A percentile compares a stretch with the other conserved stretches of the same genome.
These are phyloP conservation scores for Chlorella sp. DNA, from an alignment of 139 green algal species.

Conservation along the genomic window DNA sequence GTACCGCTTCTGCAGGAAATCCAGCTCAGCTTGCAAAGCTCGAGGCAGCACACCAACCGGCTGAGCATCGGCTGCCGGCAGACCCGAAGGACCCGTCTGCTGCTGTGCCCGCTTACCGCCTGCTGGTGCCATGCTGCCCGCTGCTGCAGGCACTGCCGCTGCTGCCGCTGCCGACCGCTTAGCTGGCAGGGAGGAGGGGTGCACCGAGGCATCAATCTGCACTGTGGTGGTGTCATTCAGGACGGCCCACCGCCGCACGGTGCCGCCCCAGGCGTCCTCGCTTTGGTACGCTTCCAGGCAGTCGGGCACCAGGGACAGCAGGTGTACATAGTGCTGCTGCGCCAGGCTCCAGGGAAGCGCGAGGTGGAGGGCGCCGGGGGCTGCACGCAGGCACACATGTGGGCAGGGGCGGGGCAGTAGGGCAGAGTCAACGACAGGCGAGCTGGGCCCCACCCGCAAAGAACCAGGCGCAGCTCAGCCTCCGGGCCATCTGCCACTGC, in stretches of 20 bases:
- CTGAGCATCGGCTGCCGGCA: background rate
- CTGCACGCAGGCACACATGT: background rate
- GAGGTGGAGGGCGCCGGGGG: background rate
- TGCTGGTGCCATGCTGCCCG: background rate
- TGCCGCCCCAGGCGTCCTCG: slow-evolving; percentile 9
- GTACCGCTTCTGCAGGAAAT: background rate
- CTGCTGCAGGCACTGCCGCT: background rate
- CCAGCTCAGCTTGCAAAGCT: slow-evolving; percentile 19
- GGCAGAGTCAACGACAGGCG: too few species aligned
- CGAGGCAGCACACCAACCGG: background rate
- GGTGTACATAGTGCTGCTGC: background rate
- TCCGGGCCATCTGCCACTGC: too few species aligned
- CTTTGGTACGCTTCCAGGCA: slow-evolving; percentile 32
- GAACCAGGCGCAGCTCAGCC: background rate
- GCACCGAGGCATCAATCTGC: slow-evolving; percentile 20
- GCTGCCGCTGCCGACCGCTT: background rate
- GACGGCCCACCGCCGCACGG: slow-evolving; percentile 22
- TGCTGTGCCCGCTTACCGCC: background rate
- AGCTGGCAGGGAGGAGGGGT: background rate
- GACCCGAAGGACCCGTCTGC: background rate
- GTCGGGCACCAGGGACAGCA: slow-evolving; percentile 31
- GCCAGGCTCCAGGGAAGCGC: background rate
- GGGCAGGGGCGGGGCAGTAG: background rate
- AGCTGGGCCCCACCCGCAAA: too few species aligned
- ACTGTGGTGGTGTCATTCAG: slow-evolving; percentile 23